Evolutionary conservation across 306 rosid species (phyloP).

Genomic region (Gastrolobium bilobum): DNA sequence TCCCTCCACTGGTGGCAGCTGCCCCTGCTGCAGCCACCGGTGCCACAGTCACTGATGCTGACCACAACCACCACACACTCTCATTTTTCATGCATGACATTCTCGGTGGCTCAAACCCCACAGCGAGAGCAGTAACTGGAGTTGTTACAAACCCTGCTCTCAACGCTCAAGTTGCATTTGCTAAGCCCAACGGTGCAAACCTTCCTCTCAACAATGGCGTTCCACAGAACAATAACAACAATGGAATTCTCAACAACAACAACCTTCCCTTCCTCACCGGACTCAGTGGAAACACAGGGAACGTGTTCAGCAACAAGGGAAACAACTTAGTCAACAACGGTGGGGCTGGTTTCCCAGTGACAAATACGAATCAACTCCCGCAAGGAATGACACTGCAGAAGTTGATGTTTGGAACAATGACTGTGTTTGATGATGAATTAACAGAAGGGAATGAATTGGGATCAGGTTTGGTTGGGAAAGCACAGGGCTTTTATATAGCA

Average conservation of each 20-base stretch:
- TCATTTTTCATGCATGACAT: conserved; percentile 87
- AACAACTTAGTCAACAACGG: conserved; percentile 60
- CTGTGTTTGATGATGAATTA: conserved; percentile 80
- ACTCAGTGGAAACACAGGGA: conserved; percentile 66
- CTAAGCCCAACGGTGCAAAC: conserved; percentile 90
- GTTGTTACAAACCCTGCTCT: conserved; percentile 78
- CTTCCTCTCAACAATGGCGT: conserved; percentile 65
- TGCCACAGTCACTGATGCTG: conserved; percentile 22
- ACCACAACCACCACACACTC: conserved; percentile 50
- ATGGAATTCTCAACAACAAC: conserved; percentile 78
- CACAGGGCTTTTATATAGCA: conserved; percentile 85
- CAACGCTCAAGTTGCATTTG: conserved; percentile 82
- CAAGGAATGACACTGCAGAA: conserved; percentile 69
- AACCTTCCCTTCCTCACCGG: conserved; percentile 91
- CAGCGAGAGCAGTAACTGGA: conserved; percentile 81
- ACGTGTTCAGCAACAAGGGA: conserved; percentile 63
- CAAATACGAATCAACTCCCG: conserved; percentile 63
- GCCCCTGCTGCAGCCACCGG: conserved; percentile 41
- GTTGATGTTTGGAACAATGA: conserved; percentile 83
- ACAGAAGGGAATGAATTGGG: conserved; percentile 84
- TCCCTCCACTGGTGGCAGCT: conserved; percentile 39
- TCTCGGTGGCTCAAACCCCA: conserved; percentile 82
- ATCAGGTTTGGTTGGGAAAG: conserved; percentile 80
- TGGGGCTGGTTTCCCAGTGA: conserved; percentile 54
- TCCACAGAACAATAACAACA: conserved; percentile 74